phyloP scores from a whole-genome alignment of 257 asterid genomes.

The Jasminum sambac region DNA sequence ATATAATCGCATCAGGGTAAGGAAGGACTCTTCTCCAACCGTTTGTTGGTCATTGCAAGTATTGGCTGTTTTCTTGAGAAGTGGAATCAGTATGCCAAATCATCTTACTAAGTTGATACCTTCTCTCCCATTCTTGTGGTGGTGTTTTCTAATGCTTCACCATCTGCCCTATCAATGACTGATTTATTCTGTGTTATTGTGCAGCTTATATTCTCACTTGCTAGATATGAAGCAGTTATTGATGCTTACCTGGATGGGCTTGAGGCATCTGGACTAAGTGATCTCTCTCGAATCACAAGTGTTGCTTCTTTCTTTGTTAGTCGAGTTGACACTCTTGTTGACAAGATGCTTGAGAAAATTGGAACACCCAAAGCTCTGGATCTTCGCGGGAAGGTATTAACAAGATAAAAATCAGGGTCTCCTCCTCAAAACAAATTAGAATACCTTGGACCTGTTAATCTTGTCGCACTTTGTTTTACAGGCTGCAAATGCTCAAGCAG shows the following conservation, averaged over 20 bases:
- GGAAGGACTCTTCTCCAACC: not conserved
- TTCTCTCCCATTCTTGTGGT: not conserved
- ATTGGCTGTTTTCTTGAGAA: not conserved
- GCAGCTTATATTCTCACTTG: conserved; percentile 95
- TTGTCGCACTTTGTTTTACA: conserved; percentile 28
- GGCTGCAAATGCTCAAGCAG: conserved; percentile 99
- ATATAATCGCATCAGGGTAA: not conserved
- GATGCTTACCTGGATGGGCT: conserved; percentile 99
- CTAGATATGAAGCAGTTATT: conserved; percentile 94
- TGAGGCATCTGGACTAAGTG: conserved; percentile 92
- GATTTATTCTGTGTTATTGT: conserved; percentile 22
- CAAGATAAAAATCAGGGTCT: not conserved
- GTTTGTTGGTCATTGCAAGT: not conserved
- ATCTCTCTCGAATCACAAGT: conserved; percentile 91
- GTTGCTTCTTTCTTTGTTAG: conserved; percentile 98
- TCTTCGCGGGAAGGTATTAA: conserved; percentile 90
- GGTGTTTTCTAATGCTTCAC: not conserved
- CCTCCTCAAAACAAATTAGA: not conserved
- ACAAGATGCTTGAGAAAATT: conserved; percentile 92
- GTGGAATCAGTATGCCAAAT: not conserved
- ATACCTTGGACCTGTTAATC: conserved; percentile 7
- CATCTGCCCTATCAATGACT: not conserved
- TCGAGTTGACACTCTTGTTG: conserved; percentile 93
- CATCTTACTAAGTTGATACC: not conserved
- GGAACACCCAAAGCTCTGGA: conserved; percentile 95